phyloP scores from a whole-genome alignment of 371 early-diverging fungal genomes.

The Batkoa obscura region DNA sequence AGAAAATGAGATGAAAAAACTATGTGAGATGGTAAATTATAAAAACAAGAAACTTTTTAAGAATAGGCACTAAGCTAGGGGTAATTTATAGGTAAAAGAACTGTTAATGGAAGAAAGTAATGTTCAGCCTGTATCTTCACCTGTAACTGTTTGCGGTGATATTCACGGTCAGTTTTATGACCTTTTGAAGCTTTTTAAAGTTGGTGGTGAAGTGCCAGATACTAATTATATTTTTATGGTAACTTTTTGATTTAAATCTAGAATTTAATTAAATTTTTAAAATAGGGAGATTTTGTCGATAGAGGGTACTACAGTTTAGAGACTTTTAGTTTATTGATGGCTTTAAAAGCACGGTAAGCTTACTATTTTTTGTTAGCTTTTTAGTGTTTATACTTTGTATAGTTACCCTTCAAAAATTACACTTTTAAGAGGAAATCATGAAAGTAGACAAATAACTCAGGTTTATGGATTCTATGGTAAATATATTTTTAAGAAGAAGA shows the following conservation, averaged over 20 bases:
- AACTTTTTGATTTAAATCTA: neutral
- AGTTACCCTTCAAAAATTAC: slow-evolving; percentile 94
- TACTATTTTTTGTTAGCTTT: neutral
- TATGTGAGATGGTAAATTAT: slow-evolving; percentile 76
- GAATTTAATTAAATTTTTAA: neutral
- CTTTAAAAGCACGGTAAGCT: slow-evolving; percentile 57
- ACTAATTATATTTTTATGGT: slow-evolving; percentile 96
- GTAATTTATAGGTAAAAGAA: slow-evolving; percentile 56
- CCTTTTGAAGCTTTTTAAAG: slow-evolving; percentile 90
- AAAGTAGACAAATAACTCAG: slow-evolving; percentile 94
- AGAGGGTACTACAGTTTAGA: slow-evolving; percentile 98
- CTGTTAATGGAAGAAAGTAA: slow-evolving; percentile 88
- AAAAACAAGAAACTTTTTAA: slow-evolving; percentile 6
- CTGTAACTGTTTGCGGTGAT: slow-evolving; percentile 96
- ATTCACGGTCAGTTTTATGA: slow-evolving; percentile 99
- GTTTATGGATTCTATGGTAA: slow-evolving; percentile 96
- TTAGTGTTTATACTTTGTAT: neutral
- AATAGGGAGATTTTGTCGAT: slow-evolving; percentile 95
- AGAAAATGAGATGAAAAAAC: slow-evolving; percentile 81
- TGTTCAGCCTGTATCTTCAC: slow-evolving; percentile 83
- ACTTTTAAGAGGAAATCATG: slow-evolving; percentile 97
- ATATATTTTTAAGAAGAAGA: neutral
- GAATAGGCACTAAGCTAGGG: neutral
- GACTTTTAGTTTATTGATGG: slow-evolving; percentile 85
- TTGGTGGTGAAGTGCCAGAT: slow-evolving; percentile 91